Conservation (phyloP, 805 yeast species). For the Lipomyces lipofer region DNA sequence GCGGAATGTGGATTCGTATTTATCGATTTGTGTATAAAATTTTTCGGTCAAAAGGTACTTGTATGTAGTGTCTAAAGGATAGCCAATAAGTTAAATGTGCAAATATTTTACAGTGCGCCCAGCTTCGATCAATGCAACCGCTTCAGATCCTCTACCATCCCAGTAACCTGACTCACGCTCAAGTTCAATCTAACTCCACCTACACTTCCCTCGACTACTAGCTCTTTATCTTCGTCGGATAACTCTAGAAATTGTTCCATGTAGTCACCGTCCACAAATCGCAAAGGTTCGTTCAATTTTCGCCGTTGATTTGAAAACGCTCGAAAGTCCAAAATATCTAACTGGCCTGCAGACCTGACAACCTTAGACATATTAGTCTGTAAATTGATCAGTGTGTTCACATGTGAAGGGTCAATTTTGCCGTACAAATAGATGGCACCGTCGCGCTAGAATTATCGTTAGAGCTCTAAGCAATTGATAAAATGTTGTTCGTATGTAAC, state of each 20-base stretch:
- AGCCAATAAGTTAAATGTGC: no score
- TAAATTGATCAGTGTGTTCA: constrained; percentile 24
- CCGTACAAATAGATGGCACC: constrained; percentile 29
- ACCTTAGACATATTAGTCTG: constrained; percentile 26
- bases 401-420: constrained; percentile 12
- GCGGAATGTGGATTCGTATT: no score
- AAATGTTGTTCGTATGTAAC: not conserved
- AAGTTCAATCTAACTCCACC: constrained; percentile 8
- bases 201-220: constrained; percentile 11
- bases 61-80: no score
- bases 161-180: constrained; percentile 11
- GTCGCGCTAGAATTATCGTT: constrained; percentile 20
- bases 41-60: no score
- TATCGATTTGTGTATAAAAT: no score
- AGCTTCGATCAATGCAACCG: constrained; percentile 25
- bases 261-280: constrained; percentile 33
- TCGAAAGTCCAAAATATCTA: constrained; percentile 15
- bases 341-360: constrained; percentile 20
- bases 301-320: constrained; percentile 20
- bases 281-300: constrained; percentile 10
- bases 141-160: constrained; percentile 27
- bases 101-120: no score
- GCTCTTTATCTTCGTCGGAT: constrained; percentile 13
- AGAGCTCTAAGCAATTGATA: not conserved
- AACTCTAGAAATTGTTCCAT: constrained; percentile 29